phyloP scores from a whole-genome alignment of 2,329 filamentous ascomycete genomes.

The Claviceps spartinae region DNA sequence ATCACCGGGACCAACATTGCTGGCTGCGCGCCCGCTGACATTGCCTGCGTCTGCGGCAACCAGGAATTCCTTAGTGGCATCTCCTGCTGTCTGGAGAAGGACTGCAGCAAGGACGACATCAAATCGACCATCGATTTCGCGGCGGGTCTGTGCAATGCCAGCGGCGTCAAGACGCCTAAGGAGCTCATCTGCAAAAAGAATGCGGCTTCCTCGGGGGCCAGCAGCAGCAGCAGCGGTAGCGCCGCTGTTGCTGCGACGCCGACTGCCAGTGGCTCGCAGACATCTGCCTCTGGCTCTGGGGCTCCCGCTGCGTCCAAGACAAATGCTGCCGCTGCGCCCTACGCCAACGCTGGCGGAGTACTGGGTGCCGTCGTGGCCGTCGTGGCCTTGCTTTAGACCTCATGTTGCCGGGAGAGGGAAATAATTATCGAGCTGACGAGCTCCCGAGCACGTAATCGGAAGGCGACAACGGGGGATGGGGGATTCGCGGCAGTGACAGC shows the following conservation, averaged over 20 bases:
- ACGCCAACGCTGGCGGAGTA: conserved; percentile 1
- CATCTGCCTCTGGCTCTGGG: neutral
- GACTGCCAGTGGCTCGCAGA: neutral
- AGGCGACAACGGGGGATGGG: neutral
- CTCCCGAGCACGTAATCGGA: neutral
- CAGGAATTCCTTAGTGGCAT: conserved; percentile 24
- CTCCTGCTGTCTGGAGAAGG: conserved; percentile 26
- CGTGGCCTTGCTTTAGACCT: conserved; percentile 1
- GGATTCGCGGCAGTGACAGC: too few species aligned
- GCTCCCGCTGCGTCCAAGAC: conserved; percentile 4
- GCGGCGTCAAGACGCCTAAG: conserved; percentile 22
- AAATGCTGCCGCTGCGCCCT: conserved; percentile 1
- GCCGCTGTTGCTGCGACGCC: neutral
- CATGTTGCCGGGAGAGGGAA: neutral
- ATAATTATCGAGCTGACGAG: neutral
- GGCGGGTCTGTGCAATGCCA: conserved; percentile 23
- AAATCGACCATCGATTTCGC: conserved; percentile 23
- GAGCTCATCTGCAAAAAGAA: conserved; percentile 22
- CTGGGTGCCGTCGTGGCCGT: conserved; percentile 3
- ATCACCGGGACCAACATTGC: conserved; percentile 21
- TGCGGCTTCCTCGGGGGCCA: conserved; percentile 5
- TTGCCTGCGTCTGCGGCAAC: conserved; percentile 29
- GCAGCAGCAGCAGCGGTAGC: conserved; percentile 1
- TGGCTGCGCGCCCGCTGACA: conserved; percentile 25
- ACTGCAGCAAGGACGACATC: conserved; percentile 21